Percentiles rank a stretch among this genome's conserved stretches.
Conservation (phyloP, 768 basidiomycete genomes). For the Neoboletus brunneissimus region DNA sequence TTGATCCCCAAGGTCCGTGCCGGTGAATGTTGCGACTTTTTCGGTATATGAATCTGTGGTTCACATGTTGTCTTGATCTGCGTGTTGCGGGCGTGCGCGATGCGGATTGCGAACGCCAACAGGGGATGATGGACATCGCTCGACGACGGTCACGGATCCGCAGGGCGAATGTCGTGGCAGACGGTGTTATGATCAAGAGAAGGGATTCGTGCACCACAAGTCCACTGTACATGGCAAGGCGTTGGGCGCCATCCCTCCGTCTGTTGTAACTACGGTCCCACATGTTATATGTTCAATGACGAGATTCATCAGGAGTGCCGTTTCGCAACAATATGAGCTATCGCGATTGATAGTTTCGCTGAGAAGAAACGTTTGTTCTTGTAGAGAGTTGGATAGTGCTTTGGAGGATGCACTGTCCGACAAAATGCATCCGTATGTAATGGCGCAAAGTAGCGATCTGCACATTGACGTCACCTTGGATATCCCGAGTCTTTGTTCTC, state of each 20-base stretch:
- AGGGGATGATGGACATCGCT: neutral
- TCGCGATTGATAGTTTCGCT: neutral
- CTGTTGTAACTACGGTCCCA: neutral
- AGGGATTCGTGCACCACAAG: neutral
- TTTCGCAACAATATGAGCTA: neutral
- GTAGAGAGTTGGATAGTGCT: neutral
- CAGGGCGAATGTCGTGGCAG: neutral
- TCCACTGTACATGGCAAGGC: neutral
- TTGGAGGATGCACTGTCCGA: no score
- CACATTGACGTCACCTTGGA: neutral
- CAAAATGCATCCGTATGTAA: no score
- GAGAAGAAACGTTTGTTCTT: neutral
- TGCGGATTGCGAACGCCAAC: neutral
- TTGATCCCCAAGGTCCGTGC: constrained; percentile 56
- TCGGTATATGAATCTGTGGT: constrained; percentile 66
- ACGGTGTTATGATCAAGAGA: neutral
- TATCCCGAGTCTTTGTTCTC: no score
- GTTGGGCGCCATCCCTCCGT: neutral
- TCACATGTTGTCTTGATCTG: constrained; percentile 29
- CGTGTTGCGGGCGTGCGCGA: neutral
- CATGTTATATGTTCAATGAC: neutral
- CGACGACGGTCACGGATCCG: neutral
- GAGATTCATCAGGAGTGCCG: neutral
- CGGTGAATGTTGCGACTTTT: constrained; percentile 85
- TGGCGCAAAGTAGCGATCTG: neutral